phyloP scores from a whole-genome alignment of 805 yeast species.

The Alloascoidea hylecoeti region DNA sequence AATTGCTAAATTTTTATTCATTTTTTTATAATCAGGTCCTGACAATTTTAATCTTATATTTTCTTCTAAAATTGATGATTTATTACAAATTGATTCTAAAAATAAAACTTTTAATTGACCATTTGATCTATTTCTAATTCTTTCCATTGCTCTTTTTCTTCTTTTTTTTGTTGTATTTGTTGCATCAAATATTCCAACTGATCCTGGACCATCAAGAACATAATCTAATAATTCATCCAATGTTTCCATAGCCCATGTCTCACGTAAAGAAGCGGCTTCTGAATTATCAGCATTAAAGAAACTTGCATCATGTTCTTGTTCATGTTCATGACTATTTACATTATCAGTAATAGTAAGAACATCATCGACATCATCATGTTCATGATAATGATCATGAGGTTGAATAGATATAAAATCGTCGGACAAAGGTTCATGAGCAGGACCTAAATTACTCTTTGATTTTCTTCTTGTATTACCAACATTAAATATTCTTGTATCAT shows the following conservation, averaged over 20 bases:
- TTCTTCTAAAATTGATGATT: conserved; percentile 62
- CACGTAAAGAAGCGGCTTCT: conserved; percentile 52
- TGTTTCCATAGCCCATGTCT: conserved; percentile 95
- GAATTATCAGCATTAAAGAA: conserved; percentile 77
- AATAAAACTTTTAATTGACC: conserved; percentile 68
- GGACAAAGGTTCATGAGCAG: conserved; percentile 50
- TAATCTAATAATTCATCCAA: conserved; percentile 73
- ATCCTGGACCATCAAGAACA: conserved; percentile 66
- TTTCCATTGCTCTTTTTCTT: conserved; percentile 40
- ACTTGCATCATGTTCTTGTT: conserved; percentile 56
- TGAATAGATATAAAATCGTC: conserved; percentile 17
- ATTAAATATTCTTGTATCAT: conserved; percentile 80
- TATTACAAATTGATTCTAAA: conserved; percentile 80
- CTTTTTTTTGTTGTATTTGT: conserved; percentile 74
- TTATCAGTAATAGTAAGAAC: conserved; percentile 5
- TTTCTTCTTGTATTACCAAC: conserved; percentile 91
- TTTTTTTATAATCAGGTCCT: conserved; percentile 85
- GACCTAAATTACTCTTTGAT: conserved; percentile 48
- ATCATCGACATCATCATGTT: conserved; percentile 18
- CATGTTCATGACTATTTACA: background rate
- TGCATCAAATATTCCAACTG: conserved; percentile 91
- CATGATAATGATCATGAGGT: background rate
- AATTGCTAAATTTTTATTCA: conserved; percentile 72
- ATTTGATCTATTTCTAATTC: conserved; percentile 31
- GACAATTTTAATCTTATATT: conserved; percentile 75